Percentiles rank a stretch among this genome's conserved stretches.
These are phyloP conservation scores for Lanmaoa pseudosensibilis DNA, from an alignment of 768 basidiomycete genomes.

Conservation along the genomic window DNA sequence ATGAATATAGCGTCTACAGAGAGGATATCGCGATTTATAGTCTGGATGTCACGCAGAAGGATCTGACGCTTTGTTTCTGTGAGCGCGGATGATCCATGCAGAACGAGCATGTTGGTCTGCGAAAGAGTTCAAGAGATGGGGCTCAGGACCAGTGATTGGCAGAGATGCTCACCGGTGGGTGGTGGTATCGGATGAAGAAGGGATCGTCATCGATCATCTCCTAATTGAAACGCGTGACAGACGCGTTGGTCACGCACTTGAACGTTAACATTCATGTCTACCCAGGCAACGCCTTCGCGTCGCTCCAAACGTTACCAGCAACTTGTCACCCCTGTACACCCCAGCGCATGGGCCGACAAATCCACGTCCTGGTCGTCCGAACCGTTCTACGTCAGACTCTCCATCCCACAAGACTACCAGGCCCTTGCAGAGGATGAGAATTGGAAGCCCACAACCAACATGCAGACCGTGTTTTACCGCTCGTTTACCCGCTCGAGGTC, in stretches of 20 bases:
- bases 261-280: slow-evolving; percentile 13
- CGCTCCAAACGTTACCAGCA: slow-evolving; percentile 39
- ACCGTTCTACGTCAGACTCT: slow-evolving; percentile 20
- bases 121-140: not conserved
- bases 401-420: slow-evolving; percentile 28
- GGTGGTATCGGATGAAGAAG: slow-evolving; percentile 3
- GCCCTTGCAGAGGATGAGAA: slow-evolving; percentile 27
- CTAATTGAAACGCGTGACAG: slow-evolving; percentile 23
- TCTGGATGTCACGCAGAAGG: slow-evolving; percentile 62
- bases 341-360: slow-evolving; percentile 28
- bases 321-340: slow-evolving; percentile 30
- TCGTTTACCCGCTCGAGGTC: slow-evolving; percentile 28
- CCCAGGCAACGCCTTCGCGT: slow-evolving; percentile 33
- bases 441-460: slow-evolving; percentile 20
- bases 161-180: slow-evolving; percentile 12
- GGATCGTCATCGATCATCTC: slow-evolving; percentile 6
- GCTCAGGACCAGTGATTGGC: not conserved
- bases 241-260: slow-evolving; percentile 17
- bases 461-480: slow-evolving; percentile 30
- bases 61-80: slow-evolving; percentile 68
- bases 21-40: slow-evolving; percentile 48
- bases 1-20: slow-evolving; percentile 83
- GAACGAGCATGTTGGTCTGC: slow-evolving; percentile 63
- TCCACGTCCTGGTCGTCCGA: slow-evolving; percentile 30
- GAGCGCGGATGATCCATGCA: slow-evolving; percentile 75